Evolutionary conservation across 495 filamentous ascomycete genomes (phyloP).

Genomic region (Patellaria atrata): DNA sequence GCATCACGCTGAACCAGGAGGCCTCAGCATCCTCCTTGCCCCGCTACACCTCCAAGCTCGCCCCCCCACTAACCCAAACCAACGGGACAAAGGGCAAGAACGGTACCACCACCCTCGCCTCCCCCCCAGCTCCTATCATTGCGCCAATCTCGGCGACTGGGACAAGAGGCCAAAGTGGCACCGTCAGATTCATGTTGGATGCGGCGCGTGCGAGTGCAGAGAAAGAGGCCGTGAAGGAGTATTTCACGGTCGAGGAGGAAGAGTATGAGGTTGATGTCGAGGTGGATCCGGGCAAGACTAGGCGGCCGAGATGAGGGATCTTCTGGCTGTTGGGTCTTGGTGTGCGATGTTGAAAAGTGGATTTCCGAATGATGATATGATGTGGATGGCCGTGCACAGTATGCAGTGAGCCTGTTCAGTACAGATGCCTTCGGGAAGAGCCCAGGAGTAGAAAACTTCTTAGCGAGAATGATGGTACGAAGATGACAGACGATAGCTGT

Average conservation of each 20-base stretch:
- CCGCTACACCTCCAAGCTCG: conserved; percentile 33
- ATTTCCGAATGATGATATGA: too few relatives aligned
- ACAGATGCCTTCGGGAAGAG: too few relatives aligned
- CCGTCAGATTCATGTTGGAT: conserved; percentile 84
- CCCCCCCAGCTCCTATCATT: conserved; percentile 17
- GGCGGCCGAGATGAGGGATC: too few relatives aligned
- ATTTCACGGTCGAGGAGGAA: conserved; percentile 63
- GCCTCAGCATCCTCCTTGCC: conserved; percentile 38
- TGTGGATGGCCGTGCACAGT: too few relatives aligned
- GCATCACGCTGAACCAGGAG: conserved; percentile 74
- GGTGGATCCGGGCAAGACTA: too few relatives aligned
- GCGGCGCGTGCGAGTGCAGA: conserved; percentile 59
- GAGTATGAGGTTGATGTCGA: conserved; percentile 58
- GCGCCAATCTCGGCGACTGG: conserved; percentile 25
- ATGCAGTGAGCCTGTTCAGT: too few relatives aligned
- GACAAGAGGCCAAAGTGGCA: conserved; percentile 52
- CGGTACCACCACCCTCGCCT: conserved; percentile 19
- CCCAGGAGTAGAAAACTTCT: too few relatives aligned
- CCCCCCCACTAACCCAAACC: conserved; percentile 12
- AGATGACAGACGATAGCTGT: too few relatives aligned
- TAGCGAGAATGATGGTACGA: too few relatives aligned
- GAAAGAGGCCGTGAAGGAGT: conserved; percentile 47
- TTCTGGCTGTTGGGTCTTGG: too few relatives aligned
- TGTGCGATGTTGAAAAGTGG: too few relatives aligned
- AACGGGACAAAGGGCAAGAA: conserved; percentile 24